These are phyloP conservation scores for Reutealis trisperma DNA, from an alignment of 345 rosid genomes.

Conservation along the genomic window DNA sequence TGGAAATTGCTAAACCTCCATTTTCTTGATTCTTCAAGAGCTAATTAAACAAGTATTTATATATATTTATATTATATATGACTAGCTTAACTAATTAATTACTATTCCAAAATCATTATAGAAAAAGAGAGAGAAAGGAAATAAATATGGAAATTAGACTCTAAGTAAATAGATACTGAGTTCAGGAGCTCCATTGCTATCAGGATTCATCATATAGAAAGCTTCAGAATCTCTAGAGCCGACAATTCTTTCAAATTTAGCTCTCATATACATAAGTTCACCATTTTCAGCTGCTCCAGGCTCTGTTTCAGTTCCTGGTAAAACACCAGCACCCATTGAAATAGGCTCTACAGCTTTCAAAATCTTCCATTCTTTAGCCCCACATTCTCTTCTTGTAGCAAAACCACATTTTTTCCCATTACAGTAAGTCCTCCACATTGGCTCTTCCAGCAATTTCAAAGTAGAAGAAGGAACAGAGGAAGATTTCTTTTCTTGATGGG, in stretches of 20 bases:
- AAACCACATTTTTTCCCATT: conserved; percentile 92
- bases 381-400: conserved; percentile 77
- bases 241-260: conserved; percentile 87
- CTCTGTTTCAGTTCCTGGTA: conserved; percentile 50
- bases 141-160: conserved; percentile 32
- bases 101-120: conserved; percentile 4
- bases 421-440: conserved; percentile 90
- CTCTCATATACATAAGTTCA: conserved; percentile 84
- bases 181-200: conserved; percentile 94
- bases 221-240: conserved; percentile 99
- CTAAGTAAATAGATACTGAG: conserved; percentile 93
- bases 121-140: neutral
- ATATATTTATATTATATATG: conserved; percentile 7
- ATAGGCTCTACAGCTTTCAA: conserved; percentile 89
- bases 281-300: conserved; percentile 45
- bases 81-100: conserved; percentile 14
- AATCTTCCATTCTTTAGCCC: conserved; percentile 66
- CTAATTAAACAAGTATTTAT: conserved; percentile 12
- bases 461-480: neutral
- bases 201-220: conserved; percentile 99
- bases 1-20: conserved; percentile 27
- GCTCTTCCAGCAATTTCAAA: conserved; percentile 78
- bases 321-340: conserved; percentile 97
- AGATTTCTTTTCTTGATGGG: too few species aligned
- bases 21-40: conserved; percentile 26